These are phyloP conservation scores for Lactifluus hygrophoroides DNA, from an alignment of 768 basidiomycete genomes.

Conservation along the genomic window DNA sequence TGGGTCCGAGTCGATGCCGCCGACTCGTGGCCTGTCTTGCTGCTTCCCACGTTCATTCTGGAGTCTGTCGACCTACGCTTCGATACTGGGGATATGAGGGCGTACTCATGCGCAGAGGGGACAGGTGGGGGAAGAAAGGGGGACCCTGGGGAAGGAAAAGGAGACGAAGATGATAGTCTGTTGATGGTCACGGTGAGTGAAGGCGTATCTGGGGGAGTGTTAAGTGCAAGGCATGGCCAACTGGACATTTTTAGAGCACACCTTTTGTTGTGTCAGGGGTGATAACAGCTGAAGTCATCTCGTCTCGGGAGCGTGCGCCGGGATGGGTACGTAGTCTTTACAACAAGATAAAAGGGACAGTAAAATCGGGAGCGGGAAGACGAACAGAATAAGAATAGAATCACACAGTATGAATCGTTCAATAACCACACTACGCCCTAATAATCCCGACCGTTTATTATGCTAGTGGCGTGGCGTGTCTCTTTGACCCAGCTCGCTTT, in stretches of 20 bases:
- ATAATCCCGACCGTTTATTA: not conserved
- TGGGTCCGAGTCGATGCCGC: not conserved
- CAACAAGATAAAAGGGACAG: not conserved
- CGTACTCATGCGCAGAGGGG: constrained; percentile 61
- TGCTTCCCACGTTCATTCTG: constrained; percentile 16
- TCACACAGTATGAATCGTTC: too few relatives aligned
- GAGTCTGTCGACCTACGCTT: constrained; percentile 15
- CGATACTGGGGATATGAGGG: constrained; percentile 36
- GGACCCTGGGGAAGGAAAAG: constrained; percentile 57
- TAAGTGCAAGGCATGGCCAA: not conserved
- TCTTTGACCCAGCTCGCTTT: too few relatives aligned
- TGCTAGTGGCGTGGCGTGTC: too few relatives aligned
- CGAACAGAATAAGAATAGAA: too few relatives aligned
- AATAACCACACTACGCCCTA: not conserved
- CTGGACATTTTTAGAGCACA: not conserved
- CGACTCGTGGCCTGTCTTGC: constrained; percentile 7
- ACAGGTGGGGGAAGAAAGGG: constrained; percentile 62
- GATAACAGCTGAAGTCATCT: constrained; percentile 12
- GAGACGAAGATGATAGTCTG: constrained; percentile 34
- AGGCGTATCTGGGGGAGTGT: constrained; percentile 8
- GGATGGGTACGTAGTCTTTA: not conserved
- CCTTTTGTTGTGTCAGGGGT: constrained; percentile 20
- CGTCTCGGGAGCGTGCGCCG: too few relatives aligned
- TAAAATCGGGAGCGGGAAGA: too few relatives aligned
- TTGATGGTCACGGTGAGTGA: constrained; percentile 27